Base-by-base conservation (phyloP, 768 basidiomycete species). In the Lactarius evosmus region DNA sequence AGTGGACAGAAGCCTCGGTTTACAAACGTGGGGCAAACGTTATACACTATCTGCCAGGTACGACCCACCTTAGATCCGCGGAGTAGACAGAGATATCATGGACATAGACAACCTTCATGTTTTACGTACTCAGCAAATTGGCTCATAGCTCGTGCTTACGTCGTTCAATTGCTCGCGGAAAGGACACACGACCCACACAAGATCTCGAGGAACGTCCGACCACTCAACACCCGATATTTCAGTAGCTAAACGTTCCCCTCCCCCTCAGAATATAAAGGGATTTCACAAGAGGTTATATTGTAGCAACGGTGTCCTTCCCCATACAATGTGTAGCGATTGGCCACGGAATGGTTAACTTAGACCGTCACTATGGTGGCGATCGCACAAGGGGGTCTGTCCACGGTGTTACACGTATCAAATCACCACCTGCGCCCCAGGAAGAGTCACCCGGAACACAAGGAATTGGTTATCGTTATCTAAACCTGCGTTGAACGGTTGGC, bases 401-500 rank as follows among this genome's bases (percentile, higher is more conserved):
- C 46, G 46, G 1, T 5, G n/a, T 25, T 49, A 49, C 46, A 11
- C 46, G 25, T 6, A 22, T 63, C 19, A 34, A 6, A 52, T 55
- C 53, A 3, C 50, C 1, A 51, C 41, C 2, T 61, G 58, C 5
- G 56, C 75, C 7, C 74, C 75, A 19, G 85, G 79, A 7, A 87
- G 74, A 3, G 85, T 87, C 1, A 87, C 77, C 46, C 85, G 73
- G 75, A 80, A 87, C 2, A 87, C 85, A 66, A 87, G 66, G 69
- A 85, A 79, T 72, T 88, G 85, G 70, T 80, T 86, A 67, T 86
- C 83, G n/a, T 81, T 77, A 68, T 86, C 79, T 36, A 79, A 60
- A 6, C 80, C 84, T 1, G 81, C 84, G 65, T 84, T 73, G 73
- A 79, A 88, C 1, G 82, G 78, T 41, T 74, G 68, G 1, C 84